These are phyloP conservation scores for Lotus japonicus DNA, from an alignment of 306 rosid species.

Conservation along the genomic window DNA sequence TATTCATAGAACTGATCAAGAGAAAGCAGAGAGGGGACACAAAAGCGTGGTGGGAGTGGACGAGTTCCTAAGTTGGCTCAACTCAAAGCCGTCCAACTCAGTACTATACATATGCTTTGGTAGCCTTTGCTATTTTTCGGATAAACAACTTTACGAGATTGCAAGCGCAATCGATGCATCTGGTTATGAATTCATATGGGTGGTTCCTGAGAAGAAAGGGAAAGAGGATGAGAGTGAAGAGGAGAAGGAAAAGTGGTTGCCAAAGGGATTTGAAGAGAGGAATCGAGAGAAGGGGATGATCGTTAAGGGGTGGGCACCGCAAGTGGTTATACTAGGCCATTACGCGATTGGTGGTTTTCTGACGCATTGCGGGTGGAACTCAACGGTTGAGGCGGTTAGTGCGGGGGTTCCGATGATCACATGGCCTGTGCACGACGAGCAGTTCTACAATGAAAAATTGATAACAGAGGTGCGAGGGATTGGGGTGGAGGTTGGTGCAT, in stretches of 20 bases:
- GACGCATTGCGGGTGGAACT: conserved; percentile 27
- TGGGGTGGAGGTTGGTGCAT: conserved; percentile 35
- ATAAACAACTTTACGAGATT: conserved; percentile 19
- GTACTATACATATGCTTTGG: conserved; percentile 26
- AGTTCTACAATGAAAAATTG: conserved; percentile 28
- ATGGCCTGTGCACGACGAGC: conserved; percentile 20
- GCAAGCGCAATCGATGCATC: conserved; percentile 15
- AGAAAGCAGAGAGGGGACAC: conserved; percentile 12
- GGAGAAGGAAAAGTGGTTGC: conserved; percentile 12
- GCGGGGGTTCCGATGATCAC: conserved; percentile 28
- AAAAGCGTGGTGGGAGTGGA: background rate
- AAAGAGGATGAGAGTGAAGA: background rate
- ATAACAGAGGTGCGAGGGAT: conserved; percentile 22
- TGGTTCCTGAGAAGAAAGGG: conserved; percentile 16
- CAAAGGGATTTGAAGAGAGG: conserved; percentile 14
- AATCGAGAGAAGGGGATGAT: background rate
- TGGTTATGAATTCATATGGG: conserved; percentile 11
- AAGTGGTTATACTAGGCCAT: background rate
- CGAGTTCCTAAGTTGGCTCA: conserved; percentile 17
- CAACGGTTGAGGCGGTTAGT: background rate
- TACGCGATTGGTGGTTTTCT: background rate
- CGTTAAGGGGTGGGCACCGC: conserved; percentile 26
- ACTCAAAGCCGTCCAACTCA: conserved; percentile 5
- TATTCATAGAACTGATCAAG: background rate
- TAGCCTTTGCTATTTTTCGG: background rate